Evolutionary conservation across 1,284 basidiomycete species (phyloP), one percentile per base, ranked within the genome.

Genomic region (Boletus hoseneyae): DNA sequence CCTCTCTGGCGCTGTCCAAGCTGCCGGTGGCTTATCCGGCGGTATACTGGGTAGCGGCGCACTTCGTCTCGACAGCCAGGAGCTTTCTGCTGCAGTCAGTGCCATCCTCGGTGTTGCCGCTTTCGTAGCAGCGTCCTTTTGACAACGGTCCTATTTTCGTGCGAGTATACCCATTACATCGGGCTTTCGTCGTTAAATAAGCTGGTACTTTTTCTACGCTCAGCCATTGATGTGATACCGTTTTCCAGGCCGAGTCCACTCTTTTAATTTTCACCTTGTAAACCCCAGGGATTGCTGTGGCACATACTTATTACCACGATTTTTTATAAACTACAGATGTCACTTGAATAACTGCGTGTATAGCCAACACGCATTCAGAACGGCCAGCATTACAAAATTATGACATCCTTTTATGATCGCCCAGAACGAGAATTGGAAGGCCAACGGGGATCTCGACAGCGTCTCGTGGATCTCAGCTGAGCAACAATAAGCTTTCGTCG

Each of bases 1-100:
- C 79, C 70, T 90, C 52, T 76, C 66, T 51, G 77, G 79, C 36
- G 78, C 77, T 18, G 80, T 86, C 34, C 72, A 81, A 62, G 85
- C 85, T 47, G 87, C 85, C 33, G 87, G 84, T 59, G 79, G 81
- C 33, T 64, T 85, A 42, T 72, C 73, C 1, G 49, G 58, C 13
- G 68, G 77, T 38, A 36, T 75, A 43, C 1, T 70, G 27, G 61
- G 50, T 27, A 55, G 62, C n/a, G 65, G 62, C 1, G 62, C 67
- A 38, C 52, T 59, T 29, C 65, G 60, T 21, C 36, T 57, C 3
- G 54, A 57, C 10, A 55, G 48, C 25, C 53, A 54, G 42, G 67
- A 68, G 10, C 21, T 70, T 18, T 55, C 64, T 16, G 42, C 52
- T 13, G 52, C 54, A 13, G n/a, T 66, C 7, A 19, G 61, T 33